Conservation (phyloP, 352 stramenopile genomes). For the Pythium volutum region DNA sequence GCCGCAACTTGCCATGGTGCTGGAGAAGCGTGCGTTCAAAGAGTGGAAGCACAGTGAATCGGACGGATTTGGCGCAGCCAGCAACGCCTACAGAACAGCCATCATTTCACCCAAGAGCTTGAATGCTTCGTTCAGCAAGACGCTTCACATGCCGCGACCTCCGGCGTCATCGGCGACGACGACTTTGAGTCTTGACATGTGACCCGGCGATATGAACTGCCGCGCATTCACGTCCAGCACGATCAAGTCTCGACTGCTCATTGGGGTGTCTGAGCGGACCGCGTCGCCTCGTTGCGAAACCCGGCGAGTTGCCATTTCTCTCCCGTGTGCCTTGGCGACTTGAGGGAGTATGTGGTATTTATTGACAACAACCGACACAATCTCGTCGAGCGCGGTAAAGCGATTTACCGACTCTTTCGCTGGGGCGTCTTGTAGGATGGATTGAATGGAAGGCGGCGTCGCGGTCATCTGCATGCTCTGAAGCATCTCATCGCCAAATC, state of each 20-base stretch:
- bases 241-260: background rate
- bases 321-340: no score
- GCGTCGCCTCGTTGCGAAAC: no score
- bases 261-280: no score
- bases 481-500: no score
- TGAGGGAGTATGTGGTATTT: no score
- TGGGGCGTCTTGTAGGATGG: no score
- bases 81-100: constrained; percentile 45
- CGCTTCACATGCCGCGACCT: constrained; percentile 3
- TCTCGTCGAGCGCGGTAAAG: constrained; percentile 43
- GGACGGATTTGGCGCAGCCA: constrained; percentile 38
- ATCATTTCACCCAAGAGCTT: constrained; percentile 13
- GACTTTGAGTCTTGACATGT: background rate
- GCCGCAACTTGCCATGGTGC: constrained; percentile 63
- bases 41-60: constrained; percentile 38
- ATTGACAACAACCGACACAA: constrained; percentile 11
- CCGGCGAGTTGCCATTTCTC: no score
- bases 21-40: constrained; percentile 64
- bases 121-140: background rate
- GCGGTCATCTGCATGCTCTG: no score
- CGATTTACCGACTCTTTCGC: no score
- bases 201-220: background rate
- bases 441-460: no score
- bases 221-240: no score
- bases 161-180: background rate